phyloP scores from a whole-genome alignment of 805 yeast species.

The Cyberlindnera euphorbiae region DNA sequence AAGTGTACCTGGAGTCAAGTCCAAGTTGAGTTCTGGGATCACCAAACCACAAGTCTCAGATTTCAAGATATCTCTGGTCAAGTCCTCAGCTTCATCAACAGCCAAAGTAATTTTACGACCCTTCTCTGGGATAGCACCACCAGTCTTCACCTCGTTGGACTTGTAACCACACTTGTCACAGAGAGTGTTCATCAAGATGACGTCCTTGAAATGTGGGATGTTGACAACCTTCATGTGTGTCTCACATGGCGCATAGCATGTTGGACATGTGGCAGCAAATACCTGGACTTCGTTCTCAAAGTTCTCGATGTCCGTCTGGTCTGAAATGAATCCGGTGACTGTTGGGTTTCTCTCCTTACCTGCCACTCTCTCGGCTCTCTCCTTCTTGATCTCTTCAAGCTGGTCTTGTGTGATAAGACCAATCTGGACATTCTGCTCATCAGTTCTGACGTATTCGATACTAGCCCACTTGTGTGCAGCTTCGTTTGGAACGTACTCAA shows the following conservation, averaged over 20 bases:
- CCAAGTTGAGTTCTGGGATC: conserved; percentile 85
- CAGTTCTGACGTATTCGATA: conserved; percentile 74
- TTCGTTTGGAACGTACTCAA: conserved; percentile 83
- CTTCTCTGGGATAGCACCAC: conserved; percentile 88
- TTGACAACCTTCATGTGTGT: conserved; percentile 96
- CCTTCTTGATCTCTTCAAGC: conserved; percentile 33
- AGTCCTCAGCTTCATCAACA: conserved; percentile 82
- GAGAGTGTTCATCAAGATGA: conserved; percentile 89
- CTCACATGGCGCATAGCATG: conserved; percentile 75
- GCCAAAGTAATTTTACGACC: conserved; percentile 71
- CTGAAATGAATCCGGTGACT: conserved; percentile 57
- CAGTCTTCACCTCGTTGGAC: conserved; percentile 97
- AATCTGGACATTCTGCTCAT: conserved; percentile 79
- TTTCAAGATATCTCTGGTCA: conserved; percentile 90
- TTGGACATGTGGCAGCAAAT: conserved; percentile 87
- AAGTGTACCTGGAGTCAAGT: conserved; percentile 90
- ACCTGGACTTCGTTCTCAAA: conserved; percentile 88
- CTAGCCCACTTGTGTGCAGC: conserved; percentile 87
- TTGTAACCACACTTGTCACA: conserved; percentile 93
- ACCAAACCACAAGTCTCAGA: conserved; percentile 86
- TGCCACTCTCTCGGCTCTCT: conserved; percentile 22
- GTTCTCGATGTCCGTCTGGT: conserved; percentile 78
- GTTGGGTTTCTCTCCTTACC: conserved; percentile 32
- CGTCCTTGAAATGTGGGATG: conserved; percentile 98
- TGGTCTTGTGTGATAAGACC: conserved; percentile 71